phyloP scores from a whole-genome alignment of 208 protist species.

The Hexamita inflata region DNA sequence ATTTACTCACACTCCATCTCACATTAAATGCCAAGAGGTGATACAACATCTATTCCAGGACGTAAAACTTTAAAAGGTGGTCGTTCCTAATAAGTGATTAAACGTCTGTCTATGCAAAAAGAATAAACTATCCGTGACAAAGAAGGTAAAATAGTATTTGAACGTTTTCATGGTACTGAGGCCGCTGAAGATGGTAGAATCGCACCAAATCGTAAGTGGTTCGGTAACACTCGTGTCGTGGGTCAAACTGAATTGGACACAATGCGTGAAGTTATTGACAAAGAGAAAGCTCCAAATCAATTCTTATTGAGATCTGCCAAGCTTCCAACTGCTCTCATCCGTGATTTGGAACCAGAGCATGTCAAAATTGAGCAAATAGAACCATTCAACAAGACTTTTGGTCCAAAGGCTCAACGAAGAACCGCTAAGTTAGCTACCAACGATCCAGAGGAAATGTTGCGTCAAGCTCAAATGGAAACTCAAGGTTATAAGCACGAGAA shows the following conservation, averaged over 20 bases:
- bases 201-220: constrained; percentile 22
- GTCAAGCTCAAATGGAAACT: not conserved
- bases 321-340: constrained; percentile 27
- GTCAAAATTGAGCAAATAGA: constrained; percentile 26
- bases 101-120: constrained; percentile 24
- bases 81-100: not conserved
- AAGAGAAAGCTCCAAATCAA: constrained; percentile 4
- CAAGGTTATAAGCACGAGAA: not conserved
- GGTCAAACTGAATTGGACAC: constrained; percentile 23
- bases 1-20: no score
- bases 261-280: constrained; percentile 23
- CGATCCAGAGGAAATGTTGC: constrained; percentile 1
- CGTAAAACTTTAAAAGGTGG: no score
- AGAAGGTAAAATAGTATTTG: constrained; percentile 20
- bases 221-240: constrained; percentile 28
- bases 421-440: not conserved
- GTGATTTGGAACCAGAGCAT: not conserved
- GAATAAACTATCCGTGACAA: not conserved
- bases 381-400: constrained; percentile 30
- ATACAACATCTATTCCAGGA: no score
- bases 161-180: not conserved
- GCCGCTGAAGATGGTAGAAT: constrained; percentile 12
- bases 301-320: constrained; percentile 21
- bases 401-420: not conserved
- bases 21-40: no score